These are phyloP conservation scores for Apiospora saccharicola DNA, from an alignment of 2,329 filamentous ascomycete genomes.

Conservation along the genomic window DNA sequence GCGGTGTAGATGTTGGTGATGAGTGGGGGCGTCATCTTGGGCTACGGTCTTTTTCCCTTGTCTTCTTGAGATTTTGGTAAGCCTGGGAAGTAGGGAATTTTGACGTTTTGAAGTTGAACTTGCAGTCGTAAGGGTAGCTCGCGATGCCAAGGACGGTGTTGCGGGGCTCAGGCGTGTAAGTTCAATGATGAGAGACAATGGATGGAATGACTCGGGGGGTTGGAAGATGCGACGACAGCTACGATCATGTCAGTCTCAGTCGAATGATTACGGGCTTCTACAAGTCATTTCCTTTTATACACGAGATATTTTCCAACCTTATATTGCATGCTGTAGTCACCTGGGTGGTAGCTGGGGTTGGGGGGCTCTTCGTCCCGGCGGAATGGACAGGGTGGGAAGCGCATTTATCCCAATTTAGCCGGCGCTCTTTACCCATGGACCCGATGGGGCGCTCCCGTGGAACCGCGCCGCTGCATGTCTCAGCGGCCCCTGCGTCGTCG, in stretches of 20 bases:
- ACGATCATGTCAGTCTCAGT: neutral
- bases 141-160: slow-evolving; percentile 32
- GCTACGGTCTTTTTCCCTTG: neutral
- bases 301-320: neutral
- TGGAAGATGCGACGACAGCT: neutral
- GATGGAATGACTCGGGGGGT: neutral
- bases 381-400: slow-evolving; percentile 20
- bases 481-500: neutral
- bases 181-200: slow-evolving; percentile 24
- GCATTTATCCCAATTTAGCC: slow-evolving; percentile 32
- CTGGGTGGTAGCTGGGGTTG: neutral
- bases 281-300: neutral
- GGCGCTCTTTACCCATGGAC: slow-evolving; percentile 28
- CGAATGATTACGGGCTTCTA: neutral
- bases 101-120: neutral
- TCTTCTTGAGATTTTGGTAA: neutral
- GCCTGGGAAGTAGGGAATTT: neutral
- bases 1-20: slow-evolving; percentile 81
- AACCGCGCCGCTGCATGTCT: neutral
- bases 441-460: slow-evolving; percentile 17
- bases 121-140: neutral
- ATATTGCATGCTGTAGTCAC: neutral
- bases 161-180: slow-evolving; percentile 36
- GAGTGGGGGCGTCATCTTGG: slow-evolving; percentile 63
- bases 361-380: slow-evolving; percentile 22